Conservation (phyloP, 2,329 filamentous ascomycete species). For the Alternaria gansuensis region DNA sequence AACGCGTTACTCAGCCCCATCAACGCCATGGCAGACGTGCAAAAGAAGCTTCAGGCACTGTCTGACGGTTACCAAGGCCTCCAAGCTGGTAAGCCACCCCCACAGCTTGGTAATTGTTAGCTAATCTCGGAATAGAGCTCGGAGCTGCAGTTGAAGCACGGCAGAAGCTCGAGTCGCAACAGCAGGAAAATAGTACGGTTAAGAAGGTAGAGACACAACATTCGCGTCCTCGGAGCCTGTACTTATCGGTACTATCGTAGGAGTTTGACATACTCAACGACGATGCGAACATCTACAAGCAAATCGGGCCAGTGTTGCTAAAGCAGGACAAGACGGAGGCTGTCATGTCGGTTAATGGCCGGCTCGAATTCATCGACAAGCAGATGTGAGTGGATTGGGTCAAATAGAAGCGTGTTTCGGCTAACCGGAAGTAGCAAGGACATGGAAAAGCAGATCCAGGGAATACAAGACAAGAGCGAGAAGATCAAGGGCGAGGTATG, state of each 20-base stretch:
- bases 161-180: constrained; percentile 92
- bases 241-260: constrained; percentile 54
- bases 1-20: constrained; percentile 41
- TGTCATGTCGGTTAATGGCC: constrained; percentile 86
- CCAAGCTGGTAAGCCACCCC: constrained; percentile 72
- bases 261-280: constrained; percentile 84
- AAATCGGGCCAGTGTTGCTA: constrained; percentile 88
- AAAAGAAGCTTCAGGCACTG: constrained; percentile 80
- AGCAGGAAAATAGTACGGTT: constrained; percentile 89
- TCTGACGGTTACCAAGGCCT: constrained; percentile 89
- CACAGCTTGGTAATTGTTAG: neutral
- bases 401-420: neutral
- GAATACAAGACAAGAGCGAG: constrained; percentile 71
- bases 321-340: constrained; percentile 96
- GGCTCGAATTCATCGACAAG: constrained; percentile 89
- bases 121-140: constrained; percentile 69
- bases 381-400: constrained; percentile 75
- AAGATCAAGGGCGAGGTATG: constrained; percentile 70
- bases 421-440: constrained; percentile 62
- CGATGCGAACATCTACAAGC: constrained; percentile 92
- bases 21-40: constrained; percentile 62
- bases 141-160: constrained; percentile 78
- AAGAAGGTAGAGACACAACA: constrained; percentile 68
- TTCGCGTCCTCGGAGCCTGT: neutral
- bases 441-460: constrained; percentile 71